These are phyloP conservation scores for Leucoagaricus sp. DNA, from an alignment of 1,284 basidiomycete species.

Conservation along the genomic window DNA sequence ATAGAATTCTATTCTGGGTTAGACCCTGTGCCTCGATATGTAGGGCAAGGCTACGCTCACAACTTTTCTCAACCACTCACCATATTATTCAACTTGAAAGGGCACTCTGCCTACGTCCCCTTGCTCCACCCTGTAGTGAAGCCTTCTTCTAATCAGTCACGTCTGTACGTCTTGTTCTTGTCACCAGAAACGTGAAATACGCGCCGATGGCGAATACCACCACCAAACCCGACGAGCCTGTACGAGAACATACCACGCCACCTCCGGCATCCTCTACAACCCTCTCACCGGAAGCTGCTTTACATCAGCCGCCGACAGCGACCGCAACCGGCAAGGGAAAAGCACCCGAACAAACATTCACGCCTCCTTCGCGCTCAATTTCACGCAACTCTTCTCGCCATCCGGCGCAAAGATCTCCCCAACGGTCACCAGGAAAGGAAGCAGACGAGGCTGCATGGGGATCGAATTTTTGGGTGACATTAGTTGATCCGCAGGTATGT, in stretches of 20 bases:
- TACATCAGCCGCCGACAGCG: constrained; percentile 25
- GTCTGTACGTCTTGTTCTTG: not conserved
- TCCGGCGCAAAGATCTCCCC: constrained; percentile 24
- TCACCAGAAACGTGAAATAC: constrained; percentile 1
- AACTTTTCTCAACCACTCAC: constrained; percentile 1
- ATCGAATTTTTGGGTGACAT: constrained; percentile 85
- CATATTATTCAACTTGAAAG: not conserved
- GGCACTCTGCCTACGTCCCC: not conserved
- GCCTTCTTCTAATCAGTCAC: not conserved
- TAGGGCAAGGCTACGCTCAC: not conserved
- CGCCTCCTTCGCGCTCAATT: constrained; percentile 8
- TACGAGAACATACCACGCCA: constrained; percentile 4
- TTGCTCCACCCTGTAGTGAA: not conserved
- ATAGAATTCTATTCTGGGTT: constrained; percentile 13
- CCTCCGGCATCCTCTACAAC: constrained; percentile 14
- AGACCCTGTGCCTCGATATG: constrained; percentile 15
- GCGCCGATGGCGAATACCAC: constrained; percentile 1
- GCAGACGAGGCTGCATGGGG: constrained; percentile 64
- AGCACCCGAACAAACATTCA: constrained; percentile 16
- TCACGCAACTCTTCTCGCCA: constrained; percentile 24
- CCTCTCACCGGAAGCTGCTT: constrained; percentile 11
- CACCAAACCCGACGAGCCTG: constrained; percentile 21
- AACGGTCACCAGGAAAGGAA: constrained; percentile 26
- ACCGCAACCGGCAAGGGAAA: constrained; percentile 25
- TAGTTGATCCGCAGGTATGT: constrained; percentile 78